A percentile compares a stretch with the other conserved stretches of the same genome.
Conservation (phyloP, 164 flowering plant species). For the Annona squamosa region DNA sequence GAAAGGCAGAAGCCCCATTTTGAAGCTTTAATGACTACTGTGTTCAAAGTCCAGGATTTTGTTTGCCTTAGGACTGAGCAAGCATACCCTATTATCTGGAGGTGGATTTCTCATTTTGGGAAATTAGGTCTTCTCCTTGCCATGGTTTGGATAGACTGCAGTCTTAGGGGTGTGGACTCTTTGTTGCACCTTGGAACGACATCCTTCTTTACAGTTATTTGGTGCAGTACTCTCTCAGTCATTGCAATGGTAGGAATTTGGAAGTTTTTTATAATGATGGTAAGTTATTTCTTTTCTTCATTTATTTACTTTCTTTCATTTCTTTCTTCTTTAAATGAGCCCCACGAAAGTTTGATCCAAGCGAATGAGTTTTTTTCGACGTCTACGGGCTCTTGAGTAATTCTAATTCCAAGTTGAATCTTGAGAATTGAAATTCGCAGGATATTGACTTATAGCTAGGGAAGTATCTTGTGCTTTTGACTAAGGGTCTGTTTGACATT, state of each 20-base stretch:
- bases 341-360: neutral
- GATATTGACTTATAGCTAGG: neutral
- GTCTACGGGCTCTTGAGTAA: too few relatives aligned
- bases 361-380: neutral
- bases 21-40: slow-evolving; percentile 17
- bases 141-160: slow-evolving; percentile 79
- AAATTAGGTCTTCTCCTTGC: slow-evolving; percentile 59
- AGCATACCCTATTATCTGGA: slow-evolving; percentile 54
- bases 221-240: slow-evolving; percentile 80
- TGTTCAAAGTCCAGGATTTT: slow-evolving; percentile 29
- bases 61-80: slow-evolving; percentile 36
- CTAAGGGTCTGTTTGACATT: neutral
- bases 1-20: slow-evolving; percentile 51
- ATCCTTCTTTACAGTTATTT: slow-evolving; percentile 68
- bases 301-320: neutral
- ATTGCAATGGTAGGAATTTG: slow-evolving; percentile 69
- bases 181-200: slow-evolving; percentile 80
- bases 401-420: neutral
- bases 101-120: slow-evolving; percentile 56
- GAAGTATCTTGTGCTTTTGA: neutral
- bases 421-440: neutral
- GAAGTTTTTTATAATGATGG: slow-evolving; percentile 64
- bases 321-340: neutral
- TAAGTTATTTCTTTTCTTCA: slow-evolving; percentile 24
- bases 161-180: slow-evolving; percentile 75